Evolutionary conservation across 345 rosid genomes (phyloP), one percentile per base, ranked within the genome.

Genomic region (Pseudoturritis turrita): DNA sequence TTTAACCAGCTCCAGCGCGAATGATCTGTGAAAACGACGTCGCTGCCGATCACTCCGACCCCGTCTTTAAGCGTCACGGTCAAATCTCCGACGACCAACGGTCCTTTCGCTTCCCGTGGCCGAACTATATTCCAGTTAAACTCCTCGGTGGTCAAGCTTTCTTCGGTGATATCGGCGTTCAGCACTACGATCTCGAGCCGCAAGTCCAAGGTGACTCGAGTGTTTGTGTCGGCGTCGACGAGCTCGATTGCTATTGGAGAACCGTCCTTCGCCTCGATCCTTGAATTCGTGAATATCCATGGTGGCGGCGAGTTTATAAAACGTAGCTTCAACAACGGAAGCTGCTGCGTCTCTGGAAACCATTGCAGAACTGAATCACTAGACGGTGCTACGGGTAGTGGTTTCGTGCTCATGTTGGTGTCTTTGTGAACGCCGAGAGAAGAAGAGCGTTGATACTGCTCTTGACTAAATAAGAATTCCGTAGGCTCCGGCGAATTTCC

Each of bases 1-100:
- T 73, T 78, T 10, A 68, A 68, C 94, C 90, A 88, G 50, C 84
- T 83, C 94, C 90, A 88, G 50, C 84, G 81, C 3, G 86, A 83
- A 37, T 84, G 85, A 25, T 92, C 92, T 0, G 96, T 89, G 74
- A 92, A 86, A 2, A 15, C 29, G 5, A 89, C 15, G 6, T 88
- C 33, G 11, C 7, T 49, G 3, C 9, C 15, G 11, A 88, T 22
- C 7, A 29, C 18, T 18, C 78, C 90, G 3, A 76, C 75, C 29
- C 98, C 96, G 36, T 49, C 73, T 31, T 53, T 56, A 28, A 92
- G 53, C 0, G 68, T 72, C 28, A 86, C 12, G 10, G 15, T 77
- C 17, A 69, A 80, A 12, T 88, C 88, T 35, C 96, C 96, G 0
- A 81, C 76, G 45, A 89, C 67, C 53, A 89, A 25, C 0, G 96